Conservation (phyloP, 179 eudicot genomes). For the Beta lomatogona region DNA sequence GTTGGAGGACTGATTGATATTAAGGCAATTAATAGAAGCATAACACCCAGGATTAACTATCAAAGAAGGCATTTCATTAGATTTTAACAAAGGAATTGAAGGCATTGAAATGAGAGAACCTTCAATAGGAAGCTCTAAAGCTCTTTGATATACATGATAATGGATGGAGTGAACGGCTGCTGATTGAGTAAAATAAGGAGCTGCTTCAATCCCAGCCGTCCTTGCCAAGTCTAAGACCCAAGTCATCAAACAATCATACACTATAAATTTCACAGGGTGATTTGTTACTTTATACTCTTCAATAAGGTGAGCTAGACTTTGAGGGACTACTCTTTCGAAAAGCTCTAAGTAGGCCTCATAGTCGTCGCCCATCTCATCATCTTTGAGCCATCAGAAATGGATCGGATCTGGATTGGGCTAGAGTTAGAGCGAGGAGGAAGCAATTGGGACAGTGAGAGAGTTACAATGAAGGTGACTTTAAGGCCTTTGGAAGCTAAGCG, state of each 20-base stretch:
- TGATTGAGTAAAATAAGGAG: constrained; percentile 28
- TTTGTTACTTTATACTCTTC: constrained; percentile 6
- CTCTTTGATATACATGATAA: constrained; percentile 18
- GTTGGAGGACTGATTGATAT: neutral
- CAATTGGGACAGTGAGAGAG: constrained; percentile 20
- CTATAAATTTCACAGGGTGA: constrained; percentile 23
- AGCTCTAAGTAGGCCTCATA: neutral
- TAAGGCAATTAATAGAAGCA: neutral
- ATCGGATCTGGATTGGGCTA: constrained; percentile 1
- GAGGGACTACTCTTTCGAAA: constrained; percentile 3
- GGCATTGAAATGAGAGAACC: constrained; percentile 22
- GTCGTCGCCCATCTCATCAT: neutral
- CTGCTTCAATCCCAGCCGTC: constrained; percentile 32
- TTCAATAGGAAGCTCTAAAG: constrained; percentile 2
- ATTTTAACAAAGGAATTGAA: constrained; percentile 21
- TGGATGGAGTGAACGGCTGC: constrained; percentile 26
- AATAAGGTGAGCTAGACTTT: constrained; percentile 16
- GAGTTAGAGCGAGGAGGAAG: neutral
- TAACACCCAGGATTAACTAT: neutral
- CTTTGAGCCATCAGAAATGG: constrained; percentile 19
- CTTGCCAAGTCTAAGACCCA: constrained; percentile 32
- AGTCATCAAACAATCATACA: constrained; percentile 22
- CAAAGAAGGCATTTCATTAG: constrained; percentile 20
- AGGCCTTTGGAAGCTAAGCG: constrained; percentile 44
- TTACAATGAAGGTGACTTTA: constrained; percentile 37